A percentile compares a stretch with the other conserved stretches of the same genome.
Evolutionary conservation across 768 basidiomycete genomes (phyloP).

Genomic region (Tulasnella sp.): DNA sequence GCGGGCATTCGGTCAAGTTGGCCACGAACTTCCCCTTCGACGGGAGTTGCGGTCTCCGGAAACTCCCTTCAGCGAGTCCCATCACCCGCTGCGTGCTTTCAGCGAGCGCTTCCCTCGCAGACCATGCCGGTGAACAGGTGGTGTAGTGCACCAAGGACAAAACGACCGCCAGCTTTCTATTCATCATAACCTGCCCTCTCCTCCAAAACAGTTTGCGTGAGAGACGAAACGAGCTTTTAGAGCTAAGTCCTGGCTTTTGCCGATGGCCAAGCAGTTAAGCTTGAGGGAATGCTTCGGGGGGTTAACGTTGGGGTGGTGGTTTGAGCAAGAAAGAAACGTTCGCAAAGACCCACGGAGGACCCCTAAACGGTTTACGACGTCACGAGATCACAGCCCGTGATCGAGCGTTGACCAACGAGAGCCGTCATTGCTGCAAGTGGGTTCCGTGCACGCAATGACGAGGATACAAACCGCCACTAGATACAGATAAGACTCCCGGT

Average conservation of each 20-base stretch:
- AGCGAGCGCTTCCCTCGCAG: not conserved
- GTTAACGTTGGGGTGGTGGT: not conserved
- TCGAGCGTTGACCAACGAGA: not conserved
- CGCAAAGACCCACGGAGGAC: not conserved
- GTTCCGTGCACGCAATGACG: not conserved
- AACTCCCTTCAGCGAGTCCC: not conserved
- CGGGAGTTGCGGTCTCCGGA: not conserved
- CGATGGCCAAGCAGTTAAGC: too few species aligned
- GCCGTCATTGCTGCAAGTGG: not conserved
- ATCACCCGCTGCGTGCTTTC: not conserved
- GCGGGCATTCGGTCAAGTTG: conserved; percentile 9
- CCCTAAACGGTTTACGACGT: not conserved
- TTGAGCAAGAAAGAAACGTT: not conserved
- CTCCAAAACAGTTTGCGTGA: too few species aligned
- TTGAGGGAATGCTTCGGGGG: not conserved
- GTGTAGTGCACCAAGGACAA: not conserved
- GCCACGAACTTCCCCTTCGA: not conserved
- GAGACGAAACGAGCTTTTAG: too few species aligned
- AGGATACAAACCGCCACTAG: too few species aligned
- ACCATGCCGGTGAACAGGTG: not conserved
- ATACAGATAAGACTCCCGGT: too few species aligned
- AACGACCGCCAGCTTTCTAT: not conserved
- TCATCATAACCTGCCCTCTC: not conserved
- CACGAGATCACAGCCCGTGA: not conserved
- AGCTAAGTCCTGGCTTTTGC: too few species aligned